Base-by-base conservation (phyloP, 2,329 filamentous ascomycete genomes). In the Curvularia eragrostidis region DNA sequence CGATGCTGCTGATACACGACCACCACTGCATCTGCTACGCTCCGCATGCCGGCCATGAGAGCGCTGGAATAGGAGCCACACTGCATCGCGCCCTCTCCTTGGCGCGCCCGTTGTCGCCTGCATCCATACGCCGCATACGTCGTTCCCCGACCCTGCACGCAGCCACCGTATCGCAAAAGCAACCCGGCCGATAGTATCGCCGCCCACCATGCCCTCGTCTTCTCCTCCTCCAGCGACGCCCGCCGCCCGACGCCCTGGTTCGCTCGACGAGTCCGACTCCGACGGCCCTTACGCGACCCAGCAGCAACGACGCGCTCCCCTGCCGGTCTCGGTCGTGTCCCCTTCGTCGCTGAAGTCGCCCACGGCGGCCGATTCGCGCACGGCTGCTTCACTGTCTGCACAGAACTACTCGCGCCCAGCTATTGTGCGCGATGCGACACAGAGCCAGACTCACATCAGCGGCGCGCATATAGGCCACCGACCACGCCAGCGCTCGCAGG, bases 401-500 rank as follows among this genome's bases (percentile, higher is more conserved):
- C 75, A 75, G n/a, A 78, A 78, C 70, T 76, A 73, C 67, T 73
- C 70, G 56, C 72, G 74, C 58, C 74, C 54, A 66, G 71, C 64
- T 70, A 77, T 57, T 65, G 69, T 69, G 74, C 74, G 72, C 75
- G 59, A 80, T 72, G 42, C 72, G 77, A 51, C 59, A 3, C 64
- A 64, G 59, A 64, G 57, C 47, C 65, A 66, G 62, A 60, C 58
- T 44, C 61, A 65, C 52, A 61, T 63, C 69, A 67, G 71, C 72
- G 72, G 72, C 72, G 72, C 61, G 64, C 70, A 69, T 70, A 77
- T 76, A 66, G 80, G 68, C 79, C 89, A 82, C 77, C 85, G 73
- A 77, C 88, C 77, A 64, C 85, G 90, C 68, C 91, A 91, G 59
- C 86, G 89, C 65, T 90, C 86, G 8, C 89, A 91, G 73, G 91